Evolutionary conservation across 2,329 filamentous ascomycete species (phyloP), one percentile per base, ranked within the genome.

Genomic region (Aspergillus amoenus): DNA sequence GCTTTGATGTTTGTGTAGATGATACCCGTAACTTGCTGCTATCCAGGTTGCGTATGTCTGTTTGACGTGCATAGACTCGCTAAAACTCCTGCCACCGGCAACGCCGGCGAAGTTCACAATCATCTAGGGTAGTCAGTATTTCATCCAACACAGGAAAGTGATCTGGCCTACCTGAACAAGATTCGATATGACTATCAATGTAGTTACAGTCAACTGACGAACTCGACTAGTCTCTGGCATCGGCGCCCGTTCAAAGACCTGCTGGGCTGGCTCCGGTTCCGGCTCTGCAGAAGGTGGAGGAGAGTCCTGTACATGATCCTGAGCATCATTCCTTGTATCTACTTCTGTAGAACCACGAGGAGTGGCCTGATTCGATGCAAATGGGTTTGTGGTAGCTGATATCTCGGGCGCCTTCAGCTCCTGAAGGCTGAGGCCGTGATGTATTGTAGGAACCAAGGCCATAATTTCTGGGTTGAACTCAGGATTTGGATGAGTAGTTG

Each of bases 41-140:
- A 68, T 64, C 66, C 66, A 69, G 13, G 65, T 66, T 9, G 66
- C 64, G 48, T 64, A 68, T 8, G 62, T 52, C 3, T 60, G 47
- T 7, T 66, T 52, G 4, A 57, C 60, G 7, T 61, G 56, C 43
- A 69, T 57, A 3, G 62, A 58, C 32, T 64, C 49, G 34, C 52
- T 61, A n/a, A 69, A 55, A 22, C 47, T 55, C 8, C 62, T 65
- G 11, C 66, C 67, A 30, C 67, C 67, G 3, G 66, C 66, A 17
- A 68, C 56, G 0, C 66, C 67, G 5, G 66, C 61, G 42, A 69
- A 69, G 46, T 67, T 69, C 2, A 66, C 66, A 4, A 64, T 67
- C 67, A 69, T 69, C 67, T 69, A 49, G 7, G 54, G 44, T 22
- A n/a, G 4, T 46, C 15, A 27, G 27, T 13, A 45, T 51, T 5